Evolutionary conservation across 2,329 filamentous ascomycete genomes (phyloP), one percentile per base, ranked within the genome.

Genomic region (Fusarium agapanthi): DNA sequence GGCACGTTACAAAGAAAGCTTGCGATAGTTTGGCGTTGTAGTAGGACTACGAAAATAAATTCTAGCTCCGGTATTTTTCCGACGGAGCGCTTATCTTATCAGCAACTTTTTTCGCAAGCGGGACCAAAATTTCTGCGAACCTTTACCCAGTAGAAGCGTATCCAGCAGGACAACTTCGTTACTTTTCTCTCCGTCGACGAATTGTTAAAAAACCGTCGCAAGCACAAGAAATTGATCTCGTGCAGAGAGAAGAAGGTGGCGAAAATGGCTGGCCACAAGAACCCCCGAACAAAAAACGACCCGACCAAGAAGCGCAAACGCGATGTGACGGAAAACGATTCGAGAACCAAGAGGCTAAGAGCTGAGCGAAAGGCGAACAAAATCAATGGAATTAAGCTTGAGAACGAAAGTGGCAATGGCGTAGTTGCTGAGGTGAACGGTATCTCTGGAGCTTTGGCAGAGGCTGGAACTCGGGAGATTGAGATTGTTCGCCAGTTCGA

Each of bases 271-370:
- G 79, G 80, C 51, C 73, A 74, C 41, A 81, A 81, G 65, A 76
- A 67, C 51, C 71, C 77, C 32, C 79, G 77, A 71, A 73, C 73
- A 53, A 80, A 78, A 78, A 80, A 84, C 47, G 79, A 81, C 67
- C 79, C 78, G 66, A 80, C 78, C 51, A 85, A 84, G 72, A 87
- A 87, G 78, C 81, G 86, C 48, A 87, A 87, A 79, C 78, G 84
- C 72, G 85, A 86, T 51, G 71, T 79, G 41, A 81, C 80, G 64
- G 86, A 87, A 59, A 77, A 80, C 61, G 82, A 82, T 54, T 79
- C 79, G 56, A 81, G 80, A 61, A 80, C 84, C 54, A 85, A 86
- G 77, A 79, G 82, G 70, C 84, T 81, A 67, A 81, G 81, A 41
- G 75, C 79, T 59, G 80, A 80, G 56, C 75, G 75, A 56, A 78